Base-by-base conservation (phyloP, 2,329 filamentous ascomycete genomes). In the Xylaria sp. region DNA sequence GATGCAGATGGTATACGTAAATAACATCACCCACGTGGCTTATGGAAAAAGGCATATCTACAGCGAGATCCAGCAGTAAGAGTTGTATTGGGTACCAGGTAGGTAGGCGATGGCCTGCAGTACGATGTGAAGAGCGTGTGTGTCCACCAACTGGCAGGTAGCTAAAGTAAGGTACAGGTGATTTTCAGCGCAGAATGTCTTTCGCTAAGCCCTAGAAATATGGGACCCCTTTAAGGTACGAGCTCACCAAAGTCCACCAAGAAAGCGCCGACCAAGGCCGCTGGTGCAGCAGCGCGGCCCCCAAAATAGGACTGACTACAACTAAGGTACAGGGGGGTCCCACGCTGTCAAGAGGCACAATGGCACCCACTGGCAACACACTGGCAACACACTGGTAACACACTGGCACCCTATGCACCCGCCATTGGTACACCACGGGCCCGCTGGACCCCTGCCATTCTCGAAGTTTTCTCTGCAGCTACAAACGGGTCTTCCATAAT, bases 231-330 rank as follows among this genome's bases (percentile, higher is more conserved):
- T n/a, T n/a, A n/a, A n/a, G n/a, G n/a, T n/a, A n/a, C n/a, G n/a
- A n/a, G n/a, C n/a, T n/a, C n/a, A n/a, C n/a, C n/a, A n/a, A n/a
- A n/a, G n/a, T n/a, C n/a, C 28, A 31, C 28, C 28, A 31, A 31
- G 28, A 4, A 31, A 9, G 28, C 28, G 28, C 28, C 28, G 28
- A 31, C 28, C 28, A 31, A 31, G 19, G 9, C 11, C 21, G 14
- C 5, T 12, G 40, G 42, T 45, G 42, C 11, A 17, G 45, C 19
- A 49, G 15, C 25, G 33, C 38, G 49, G 62, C 67, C 67, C 67
- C 65, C 67, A 68, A 68, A 68, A 68, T 68, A 68, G 67, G 54
- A 56, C 64, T 67, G 64, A 68, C 66, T 51, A 31, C 57, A 61
- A 33, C 31, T 33, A 33, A 5, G 31, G 5, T 37, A 9, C 45